Evolutionary conservation across 2,329 filamentous ascomycete species (phyloP).

Genomic region (Colletotrichum karsti): DNA sequence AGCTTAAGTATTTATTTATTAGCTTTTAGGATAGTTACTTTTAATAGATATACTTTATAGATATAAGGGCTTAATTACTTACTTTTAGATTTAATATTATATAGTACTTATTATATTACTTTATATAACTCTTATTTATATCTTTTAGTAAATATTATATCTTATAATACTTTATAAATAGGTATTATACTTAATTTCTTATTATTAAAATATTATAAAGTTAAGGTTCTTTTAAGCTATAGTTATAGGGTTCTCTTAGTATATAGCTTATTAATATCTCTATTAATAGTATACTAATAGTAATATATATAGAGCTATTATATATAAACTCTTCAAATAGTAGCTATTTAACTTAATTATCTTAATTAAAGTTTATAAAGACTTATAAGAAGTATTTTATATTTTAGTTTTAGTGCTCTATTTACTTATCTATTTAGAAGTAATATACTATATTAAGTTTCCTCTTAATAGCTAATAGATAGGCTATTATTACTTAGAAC

Average conservation of each 20-base stretch:
- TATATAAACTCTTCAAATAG: neutral
- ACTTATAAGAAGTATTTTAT: neutral
- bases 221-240: neutral
- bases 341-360: neutral
- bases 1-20: neutral
- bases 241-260: neutral
- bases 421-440: neutral
- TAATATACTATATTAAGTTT: neutral
- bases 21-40: neutral
- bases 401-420: neutral
- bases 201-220: neutral
- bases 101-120: neutral
- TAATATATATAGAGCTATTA: neutral
- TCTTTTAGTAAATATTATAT: neutral
- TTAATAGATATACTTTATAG: neutral
- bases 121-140: neutral
- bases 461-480: neutral
- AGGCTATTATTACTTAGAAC: neutral
- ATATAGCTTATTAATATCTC: neutral
- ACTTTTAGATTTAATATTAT: neutral
- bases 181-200: neutral
- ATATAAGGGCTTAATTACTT: neutral
- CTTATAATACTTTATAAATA: neutral
- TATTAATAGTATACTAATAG: neutral
- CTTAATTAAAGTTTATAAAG: neutral